Evolutionary conservation across 192 early-diverging fungal genomes (phyloP).

Genomic region (Funneliformis geosporum): DNA sequence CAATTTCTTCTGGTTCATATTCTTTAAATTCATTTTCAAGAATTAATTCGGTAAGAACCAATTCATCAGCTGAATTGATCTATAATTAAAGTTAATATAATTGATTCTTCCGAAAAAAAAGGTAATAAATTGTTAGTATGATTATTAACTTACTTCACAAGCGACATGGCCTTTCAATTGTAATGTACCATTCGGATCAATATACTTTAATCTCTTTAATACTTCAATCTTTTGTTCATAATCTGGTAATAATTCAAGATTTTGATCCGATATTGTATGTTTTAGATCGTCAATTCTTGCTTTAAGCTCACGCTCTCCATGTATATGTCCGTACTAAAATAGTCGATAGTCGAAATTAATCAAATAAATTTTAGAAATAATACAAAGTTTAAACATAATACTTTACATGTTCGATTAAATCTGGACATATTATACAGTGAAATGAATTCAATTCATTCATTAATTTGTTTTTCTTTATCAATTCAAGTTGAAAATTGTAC

Average conservation of each 20-base stretch:
- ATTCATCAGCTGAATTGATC: conserved; percentile 95
- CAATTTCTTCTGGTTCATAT: conserved; percentile 90
- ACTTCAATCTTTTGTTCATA: conserved; percentile 89
- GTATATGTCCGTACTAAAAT: conserved; percentile 52
- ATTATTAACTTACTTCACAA: conserved; percentile 65
- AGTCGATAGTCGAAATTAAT: background rate
- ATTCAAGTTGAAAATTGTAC: conserved; percentile 81
- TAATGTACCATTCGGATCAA: conserved; percentile 84
- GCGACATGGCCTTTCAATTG: conserved; percentile 95
- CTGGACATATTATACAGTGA: conserved; percentile 76
- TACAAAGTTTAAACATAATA: background rate
- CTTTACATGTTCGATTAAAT: conserved; percentile 74
- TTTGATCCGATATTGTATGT: conserved; percentile 84
- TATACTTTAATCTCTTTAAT: conserved; percentile 75
- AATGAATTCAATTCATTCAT: conserved; percentile 53
- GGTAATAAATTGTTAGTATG: background rate
- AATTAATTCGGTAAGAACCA: conserved; percentile 92
- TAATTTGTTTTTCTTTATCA: conserved; percentile 60
- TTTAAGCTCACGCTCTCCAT: conserved; percentile 62
- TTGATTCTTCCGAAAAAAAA: background rate
- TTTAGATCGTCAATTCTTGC: conserved; percentile 73
- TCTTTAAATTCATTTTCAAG: conserved; percentile 89
- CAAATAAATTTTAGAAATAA: background rate
- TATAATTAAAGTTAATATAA: conserved; percentile 32
- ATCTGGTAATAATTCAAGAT: conserved; percentile 90